phyloP scores from a whole-genome alignment of 768 basidiomycete species.

The Amylocystis lapponica region DNA sequence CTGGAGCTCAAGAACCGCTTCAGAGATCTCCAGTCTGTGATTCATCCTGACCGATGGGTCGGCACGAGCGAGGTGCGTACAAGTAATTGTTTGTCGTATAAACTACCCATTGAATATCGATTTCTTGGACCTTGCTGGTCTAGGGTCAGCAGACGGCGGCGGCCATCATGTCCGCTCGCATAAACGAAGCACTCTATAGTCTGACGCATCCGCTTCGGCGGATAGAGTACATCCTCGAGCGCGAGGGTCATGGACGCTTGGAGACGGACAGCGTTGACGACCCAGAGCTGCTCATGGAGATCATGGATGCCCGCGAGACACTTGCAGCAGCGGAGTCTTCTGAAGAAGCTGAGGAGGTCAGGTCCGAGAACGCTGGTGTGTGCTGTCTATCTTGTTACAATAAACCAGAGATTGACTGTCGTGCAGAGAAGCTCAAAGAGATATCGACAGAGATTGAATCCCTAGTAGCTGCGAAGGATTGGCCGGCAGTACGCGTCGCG shows the following conservation, averaged over 20 bases:
- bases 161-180: constrained; percentile 58
- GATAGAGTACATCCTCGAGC: constrained; percentile 73
- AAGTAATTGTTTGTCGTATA: constrained; percentile 13
- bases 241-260: constrained; percentile 48
- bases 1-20: constrained; percentile 58
- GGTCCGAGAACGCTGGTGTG: constrained; percentile 52
- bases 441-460: constrained; percentile 42
- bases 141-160: constrained; percentile 58
- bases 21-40: constrained; percentile 62
- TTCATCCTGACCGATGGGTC: constrained; percentile 87
- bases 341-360: constrained; percentile 45
- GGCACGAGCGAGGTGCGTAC: constrained; percentile 51
- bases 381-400: constrained; percentile 1
- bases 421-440: constrained; percentile 45
- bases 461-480: constrained; percentile 47
- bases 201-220: constrained; percentile 69
- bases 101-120: neutral
- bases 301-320: constrained; percentile 75
- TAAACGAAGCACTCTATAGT: constrained; percentile 80
- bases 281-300: constrained; percentile 60
- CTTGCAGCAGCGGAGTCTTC: constrained; percentile 57
- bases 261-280: constrained; percentile 76
- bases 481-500: constrained; percentile 49
- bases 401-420: neutral
- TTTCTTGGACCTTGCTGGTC: neutral